phyloP scores from a whole-genome alignment of 495 filamentous ascomycete genomes.

The Penicillium maclennaniae region DNA sequence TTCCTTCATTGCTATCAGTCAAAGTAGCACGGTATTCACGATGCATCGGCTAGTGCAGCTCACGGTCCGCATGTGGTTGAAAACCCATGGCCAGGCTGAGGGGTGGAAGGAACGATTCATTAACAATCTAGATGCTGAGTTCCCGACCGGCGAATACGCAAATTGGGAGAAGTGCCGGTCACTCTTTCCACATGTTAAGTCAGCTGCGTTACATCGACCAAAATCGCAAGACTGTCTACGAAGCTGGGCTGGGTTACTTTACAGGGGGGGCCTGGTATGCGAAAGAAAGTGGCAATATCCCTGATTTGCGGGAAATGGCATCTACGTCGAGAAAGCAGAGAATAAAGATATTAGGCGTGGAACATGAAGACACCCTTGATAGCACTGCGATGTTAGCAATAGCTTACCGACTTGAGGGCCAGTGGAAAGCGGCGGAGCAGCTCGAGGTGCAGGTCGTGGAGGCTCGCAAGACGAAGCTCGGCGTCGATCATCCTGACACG shows the following conservation, averaged over 20 bases:
- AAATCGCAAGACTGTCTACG: too few relatives aligned
- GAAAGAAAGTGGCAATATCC: conserved; percentile 1
- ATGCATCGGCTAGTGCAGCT: conserved; percentile 27
- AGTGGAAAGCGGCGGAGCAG: conserved; percentile 19
- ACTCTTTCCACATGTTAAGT: background rate
- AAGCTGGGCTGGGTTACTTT: too few relatives aligned
- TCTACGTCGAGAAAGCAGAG: conserved; percentile 7
- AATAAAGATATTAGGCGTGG: conserved; percentile 7
- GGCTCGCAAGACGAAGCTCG: too few relatives aligned
- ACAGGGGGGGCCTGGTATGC: too few relatives aligned
- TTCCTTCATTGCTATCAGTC: conserved; percentile 36
- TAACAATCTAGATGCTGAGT: background rate
- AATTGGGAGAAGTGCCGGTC: background rate
- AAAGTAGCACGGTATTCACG: conserved; percentile 7
- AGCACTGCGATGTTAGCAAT: conserved; percentile 6
- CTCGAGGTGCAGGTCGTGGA: too few relatives aligned
- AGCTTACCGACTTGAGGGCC: conserved; percentile 18
- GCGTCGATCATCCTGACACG: background rate
- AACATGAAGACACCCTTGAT: conserved; percentile 10
- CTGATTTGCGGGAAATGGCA: conserved; percentile 12
- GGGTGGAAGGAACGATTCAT: conserved; percentile 13
- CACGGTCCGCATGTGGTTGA: conserved; percentile 21
- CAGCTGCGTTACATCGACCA: background rate
- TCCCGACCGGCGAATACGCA: background rate
- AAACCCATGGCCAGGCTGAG: conserved; percentile 28